phyloP scores from a whole-genome alignment of 306 rosid species.

The Vigna radiata region DNA sequence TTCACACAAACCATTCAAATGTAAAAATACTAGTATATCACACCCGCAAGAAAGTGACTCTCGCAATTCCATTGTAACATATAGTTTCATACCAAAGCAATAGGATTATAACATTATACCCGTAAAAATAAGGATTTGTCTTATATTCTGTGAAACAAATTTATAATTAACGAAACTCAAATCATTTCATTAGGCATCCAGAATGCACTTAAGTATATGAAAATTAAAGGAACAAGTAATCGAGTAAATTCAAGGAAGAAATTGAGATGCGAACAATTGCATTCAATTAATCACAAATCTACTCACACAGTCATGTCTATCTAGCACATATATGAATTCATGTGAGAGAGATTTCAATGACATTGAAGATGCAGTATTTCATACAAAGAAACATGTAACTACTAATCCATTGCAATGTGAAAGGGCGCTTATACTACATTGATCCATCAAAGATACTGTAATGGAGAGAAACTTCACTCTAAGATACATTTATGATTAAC shows the following conservation, averaged over 20 bases:
- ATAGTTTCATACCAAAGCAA: too few species aligned
- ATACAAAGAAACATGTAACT: not conserved
- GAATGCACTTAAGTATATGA: not conserved
- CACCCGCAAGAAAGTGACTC: not conserved
- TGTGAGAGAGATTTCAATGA: not conserved
- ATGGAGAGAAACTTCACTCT: not conserved
- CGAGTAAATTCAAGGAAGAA: not conserved
- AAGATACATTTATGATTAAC: slow-evolving; percentile 28
- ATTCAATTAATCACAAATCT: not conserved
- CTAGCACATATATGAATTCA: not conserved
- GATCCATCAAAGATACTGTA: not conserved
- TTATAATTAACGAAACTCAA: not conserved
- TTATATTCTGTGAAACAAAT: not conserved
- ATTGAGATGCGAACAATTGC: not conserved
- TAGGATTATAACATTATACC: too few species aligned
- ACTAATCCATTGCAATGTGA: slow-evolving; percentile 5
- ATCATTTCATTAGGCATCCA: not conserved
- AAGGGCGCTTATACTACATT: slow-evolving; percentile 7
- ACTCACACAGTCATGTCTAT: not conserved
- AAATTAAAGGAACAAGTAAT: not conserved
- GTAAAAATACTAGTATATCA: not conserved
- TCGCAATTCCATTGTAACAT: not conserved
- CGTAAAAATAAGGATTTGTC: not conserved
- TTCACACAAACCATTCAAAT: not conserved
- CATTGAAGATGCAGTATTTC: not conserved